Percentiles rank a stretch among this genome's conserved stretches.
Conservation (phyloP, 352 stramenopile species). For the Pythium aristosporum region DNA sequence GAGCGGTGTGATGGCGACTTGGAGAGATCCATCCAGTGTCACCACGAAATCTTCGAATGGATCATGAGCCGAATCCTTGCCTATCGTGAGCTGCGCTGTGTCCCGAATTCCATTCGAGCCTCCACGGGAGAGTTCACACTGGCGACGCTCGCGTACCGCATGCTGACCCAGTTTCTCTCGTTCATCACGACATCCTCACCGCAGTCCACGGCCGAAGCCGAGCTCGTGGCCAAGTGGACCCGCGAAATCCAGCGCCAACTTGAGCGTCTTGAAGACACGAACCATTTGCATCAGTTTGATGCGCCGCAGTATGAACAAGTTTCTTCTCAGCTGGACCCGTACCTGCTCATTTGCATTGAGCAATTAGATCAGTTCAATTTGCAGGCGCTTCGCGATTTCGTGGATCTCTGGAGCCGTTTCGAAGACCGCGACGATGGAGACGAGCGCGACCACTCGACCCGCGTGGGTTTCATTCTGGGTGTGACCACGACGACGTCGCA, state of each 20-base stretch:
- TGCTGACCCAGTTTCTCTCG: conserved; percentile 26
- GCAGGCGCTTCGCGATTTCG: conserved; percentile 61
- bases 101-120: conserved; percentile 13
- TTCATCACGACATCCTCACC: not conserved
- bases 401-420: conserved; percentile 72
- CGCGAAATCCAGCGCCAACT: conserved; percentile 3
- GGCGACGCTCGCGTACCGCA: conserved; percentile 45
- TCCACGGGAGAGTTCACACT: conserved; percentile 46
- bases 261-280: conserved; percentile 15
- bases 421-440: conserved; percentile 10
- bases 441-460: not conserved
- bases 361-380: conserved; percentile 66
- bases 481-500: conserved; percentile 67
- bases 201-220: not conserved
- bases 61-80: conserved; percentile 37
- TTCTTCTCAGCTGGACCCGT: conserved; percentile 28
- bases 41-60: conserved; percentile 44
- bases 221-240: conserved; percentile 1
- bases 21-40: conserved; percentile 31
- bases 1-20: conserved; percentile 19
- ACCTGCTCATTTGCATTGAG: conserved; percentile 72
- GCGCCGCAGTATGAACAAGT: conserved; percentile 10
- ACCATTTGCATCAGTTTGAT: conserved; percentile 25
- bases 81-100: conserved; percentile 19
- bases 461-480: conserved; percentile 65